A percentile compares a stretch with the other conserved stretches of the same genome.
Conservation (phyloP, 2,329 filamentous ascomycete genomes). For the Phoma sp. region DNA sequence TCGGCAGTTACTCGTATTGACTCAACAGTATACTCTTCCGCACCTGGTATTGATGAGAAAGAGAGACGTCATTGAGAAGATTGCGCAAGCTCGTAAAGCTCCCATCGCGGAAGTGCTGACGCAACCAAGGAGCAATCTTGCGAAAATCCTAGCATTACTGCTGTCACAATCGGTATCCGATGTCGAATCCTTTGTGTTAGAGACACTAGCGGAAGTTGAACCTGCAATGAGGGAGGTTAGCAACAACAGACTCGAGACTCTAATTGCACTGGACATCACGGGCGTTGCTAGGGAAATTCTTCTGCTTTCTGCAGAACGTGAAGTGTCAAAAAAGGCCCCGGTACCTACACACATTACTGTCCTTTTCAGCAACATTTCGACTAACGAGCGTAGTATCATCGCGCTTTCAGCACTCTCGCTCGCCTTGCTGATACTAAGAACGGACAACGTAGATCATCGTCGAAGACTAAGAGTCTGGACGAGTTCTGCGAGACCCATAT, state of each 20-base stretch:
- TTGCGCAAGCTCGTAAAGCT: slow-evolving; percentile 71
- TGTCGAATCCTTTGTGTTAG: slow-evolving; percentile 70
- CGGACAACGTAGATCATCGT: slow-evolving; percentile 51
- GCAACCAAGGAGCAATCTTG: slow-evolving; percentile 62
- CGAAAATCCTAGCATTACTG: slow-evolving; percentile 64
- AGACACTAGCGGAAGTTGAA: slow-evolving; percentile 71
- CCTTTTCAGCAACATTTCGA: neutral
- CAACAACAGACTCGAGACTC: slow-evolving; percentile 66
- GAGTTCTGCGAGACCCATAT: slow-evolving; percentile 83
- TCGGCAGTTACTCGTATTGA: slow-evolving; percentile 73
- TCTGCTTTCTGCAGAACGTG: slow-evolving; percentile 76
- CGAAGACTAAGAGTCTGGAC: slow-evolving; percentile 65
- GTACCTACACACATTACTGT: slow-evolving; percentile 54
- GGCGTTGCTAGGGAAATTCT: slow-evolving; percentile 80
- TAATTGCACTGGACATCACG: slow-evolving; percentile 78
- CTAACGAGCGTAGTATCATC: slow-evolving; percentile 47
- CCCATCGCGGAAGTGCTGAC: slow-evolving; percentile 66
- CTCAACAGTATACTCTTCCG: slow-evolving; percentile 83
- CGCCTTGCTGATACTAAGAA: slow-evolving; percentile 56
- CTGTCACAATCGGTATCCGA: slow-evolving; percentile 68
- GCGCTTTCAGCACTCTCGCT: slow-evolving; percentile 56
- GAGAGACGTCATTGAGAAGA: slow-evolving; percentile 77
- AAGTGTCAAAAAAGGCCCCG: slow-evolving; percentile 57
- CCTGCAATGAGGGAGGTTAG: slow-evolving; percentile 67
- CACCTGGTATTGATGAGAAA: slow-evolving; percentile 82